Conservation (phyloP, 805 yeast species). For the Ogataea haglerorum region DNA sequence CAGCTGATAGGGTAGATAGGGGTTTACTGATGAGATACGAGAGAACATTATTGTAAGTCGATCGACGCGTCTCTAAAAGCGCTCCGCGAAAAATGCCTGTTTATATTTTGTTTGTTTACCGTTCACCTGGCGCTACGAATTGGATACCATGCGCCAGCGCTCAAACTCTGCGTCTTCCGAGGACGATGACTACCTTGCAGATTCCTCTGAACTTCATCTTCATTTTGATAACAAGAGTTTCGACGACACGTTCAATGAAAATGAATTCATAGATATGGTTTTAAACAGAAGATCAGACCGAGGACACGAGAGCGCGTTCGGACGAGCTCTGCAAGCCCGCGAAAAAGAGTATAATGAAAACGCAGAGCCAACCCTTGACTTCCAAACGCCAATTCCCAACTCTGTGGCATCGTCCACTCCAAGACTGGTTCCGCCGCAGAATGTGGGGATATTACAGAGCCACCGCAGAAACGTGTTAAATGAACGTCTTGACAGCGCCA, state of each 20-base stretch:
- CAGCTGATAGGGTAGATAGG: slow-evolving; percentile 9
- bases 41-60: slow-evolving; percentile 1
- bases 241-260: slow-evolving; percentile 1
- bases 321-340: not conserved
- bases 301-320: slow-evolving; percentile 8
- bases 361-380: not conserved
- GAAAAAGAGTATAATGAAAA: not conserved
- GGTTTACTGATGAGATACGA: not conserved
- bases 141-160: slow-evolving; percentile 6
- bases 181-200: slow-evolving; percentile 12
- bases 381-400: slow-evolving; percentile 13
- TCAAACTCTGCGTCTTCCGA: slow-evolving; percentile 9
- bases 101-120: slow-evolving; percentile 6
- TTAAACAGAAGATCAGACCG: slow-evolving; percentile 1
- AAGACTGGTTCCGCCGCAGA: slow-evolving; percentile 1
- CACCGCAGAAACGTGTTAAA: not conserved
- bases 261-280: slow-evolving; percentile 5
- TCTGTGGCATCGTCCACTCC: slow-evolving; percentile 17
- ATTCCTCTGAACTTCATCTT: slow-evolving; percentile 10
- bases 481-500: not conserved
- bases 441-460: slow-evolving; percentile 1
- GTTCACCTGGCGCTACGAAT: slow-evolving; percentile 3
- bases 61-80: slow-evolving; percentile 3
- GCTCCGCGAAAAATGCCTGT: slow-evolving; percentile 1
- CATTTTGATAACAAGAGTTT: slow-evolving; percentile 8